Evolutionary conservation across 2,329 filamentous ascomycete species (phyloP).

Genomic region (Atkinsonella hypoxylon): DNA sequence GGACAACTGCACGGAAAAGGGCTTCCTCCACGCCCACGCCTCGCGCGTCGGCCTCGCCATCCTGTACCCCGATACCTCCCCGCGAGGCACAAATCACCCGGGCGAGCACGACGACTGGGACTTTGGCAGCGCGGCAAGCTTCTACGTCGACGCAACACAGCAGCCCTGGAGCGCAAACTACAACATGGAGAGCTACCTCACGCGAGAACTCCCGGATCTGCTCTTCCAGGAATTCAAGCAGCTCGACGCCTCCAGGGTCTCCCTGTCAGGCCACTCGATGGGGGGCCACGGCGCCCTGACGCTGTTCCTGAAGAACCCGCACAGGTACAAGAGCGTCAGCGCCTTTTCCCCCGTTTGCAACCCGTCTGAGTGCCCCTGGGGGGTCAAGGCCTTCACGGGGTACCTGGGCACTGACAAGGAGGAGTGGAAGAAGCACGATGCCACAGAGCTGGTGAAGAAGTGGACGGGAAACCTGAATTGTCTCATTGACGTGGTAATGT

Average conservation of each 20-base stretch:
- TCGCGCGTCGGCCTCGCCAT: slow-evolving; percentile 76
- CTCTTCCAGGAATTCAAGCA: slow-evolving; percentile 60
- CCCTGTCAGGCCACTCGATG: slow-evolving; percentile 93
- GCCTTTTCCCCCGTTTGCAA: slow-evolving; percentile 88
- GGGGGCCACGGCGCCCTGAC: slow-evolving; percentile 92
- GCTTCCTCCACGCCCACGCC: slow-evolving; percentile 83
- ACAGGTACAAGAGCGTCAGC: slow-evolving; percentile 76
- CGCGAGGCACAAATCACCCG: slow-evolving; percentile 66
- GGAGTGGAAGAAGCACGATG: slow-evolving; percentile 82
- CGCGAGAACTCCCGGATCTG: slow-evolving; percentile 68
- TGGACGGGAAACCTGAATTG: slow-evolving; percentile 63
- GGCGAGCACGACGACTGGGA: slow-evolving; percentile 85
- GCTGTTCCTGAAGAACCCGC: slow-evolving; percentile 83
- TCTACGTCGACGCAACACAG: slow-evolving; percentile 81
- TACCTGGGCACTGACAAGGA: slow-evolving; percentile 72
- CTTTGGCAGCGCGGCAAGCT: slow-evolving; percentile 84
- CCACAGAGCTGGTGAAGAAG: slow-evolving; percentile 72
- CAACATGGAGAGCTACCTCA: slow-evolving; percentile 90
- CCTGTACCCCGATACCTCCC: slow-evolving; percentile 89
- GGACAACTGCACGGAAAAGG: slow-evolving; percentile 71
- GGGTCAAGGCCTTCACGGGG: slow-evolving; percentile 84
- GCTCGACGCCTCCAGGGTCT: slow-evolving; percentile 59
- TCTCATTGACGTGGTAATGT: slow-evolving; percentile 73
- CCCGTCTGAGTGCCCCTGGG: slow-evolving; percentile 79
- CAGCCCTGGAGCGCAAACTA: slow-evolving; percentile 68